Percentiles rank a stretch among this genome's conserved stretches.
Evolutionary conservation across 495 filamentous ascomycete species (phyloP).

Genomic region (Cudoniella acicularis): DNA sequence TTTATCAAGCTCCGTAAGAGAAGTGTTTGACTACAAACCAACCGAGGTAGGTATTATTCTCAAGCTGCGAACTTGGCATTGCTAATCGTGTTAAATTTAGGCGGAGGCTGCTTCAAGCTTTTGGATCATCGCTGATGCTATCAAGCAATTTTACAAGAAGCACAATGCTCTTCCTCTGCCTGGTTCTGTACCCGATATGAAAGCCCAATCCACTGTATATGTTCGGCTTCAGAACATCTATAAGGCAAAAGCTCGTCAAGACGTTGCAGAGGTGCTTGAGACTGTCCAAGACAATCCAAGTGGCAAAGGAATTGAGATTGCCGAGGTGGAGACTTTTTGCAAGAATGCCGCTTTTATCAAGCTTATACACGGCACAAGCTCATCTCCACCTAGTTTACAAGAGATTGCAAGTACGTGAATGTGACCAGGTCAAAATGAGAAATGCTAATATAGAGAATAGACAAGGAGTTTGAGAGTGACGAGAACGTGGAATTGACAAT

Average conservation of each 20-base stretch:
- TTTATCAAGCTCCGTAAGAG: conserved; percentile 63
- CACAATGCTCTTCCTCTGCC: conserved; percentile 76
- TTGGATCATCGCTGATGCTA: conserved; percentile 86
- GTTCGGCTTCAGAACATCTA: conserved; percentile 90
- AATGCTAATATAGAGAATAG: conserved; percentile 13
- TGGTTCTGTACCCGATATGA: conserved; percentile 95
- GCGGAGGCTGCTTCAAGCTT: conserved; percentile 53
- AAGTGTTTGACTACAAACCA: conserved; percentile 68
- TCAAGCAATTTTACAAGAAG: conserved; percentile 67
- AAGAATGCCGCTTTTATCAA: conserved; percentile 94
- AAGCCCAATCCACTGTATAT: conserved; percentile 89
- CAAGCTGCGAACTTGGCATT: conserved; percentile 7
- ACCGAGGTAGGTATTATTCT: conserved; percentile 34
- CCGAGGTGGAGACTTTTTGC: conserved; percentile 90
- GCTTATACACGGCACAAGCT: conserved; percentile 55
- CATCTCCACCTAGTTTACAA: conserved; percentile 23
- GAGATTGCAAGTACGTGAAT: conserved; percentile 19
- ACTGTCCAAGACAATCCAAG: conserved; percentile 58
- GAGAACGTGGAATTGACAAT: conserved; percentile 31
- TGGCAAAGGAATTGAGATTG: conserved; percentile 56
- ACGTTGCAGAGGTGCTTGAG: conserved; percentile 70
- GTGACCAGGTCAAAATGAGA: conserved; percentile 9
- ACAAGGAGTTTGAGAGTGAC: conserved; percentile 25
- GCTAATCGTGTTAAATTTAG: conserved; percentile 18
- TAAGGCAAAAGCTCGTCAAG: conserved; percentile 79